Evolutionary conservation across 768 basidiomycete genomes (phyloP).

Genomic region (Suillus brevipes): DNA sequence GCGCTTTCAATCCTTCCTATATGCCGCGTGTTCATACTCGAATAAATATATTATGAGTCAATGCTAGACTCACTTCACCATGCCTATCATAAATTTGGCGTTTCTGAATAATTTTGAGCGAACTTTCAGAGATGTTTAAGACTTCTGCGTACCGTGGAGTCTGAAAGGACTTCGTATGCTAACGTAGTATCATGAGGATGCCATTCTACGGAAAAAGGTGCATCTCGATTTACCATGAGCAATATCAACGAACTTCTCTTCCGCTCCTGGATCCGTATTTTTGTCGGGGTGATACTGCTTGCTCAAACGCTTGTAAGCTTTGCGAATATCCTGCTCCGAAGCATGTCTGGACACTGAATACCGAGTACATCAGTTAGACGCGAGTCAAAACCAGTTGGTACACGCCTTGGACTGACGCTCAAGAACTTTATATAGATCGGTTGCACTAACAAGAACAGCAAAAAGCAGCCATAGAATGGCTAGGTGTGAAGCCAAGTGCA

Average conservation of each 20-base stretch:
- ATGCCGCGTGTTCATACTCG: conserved; percentile 10
- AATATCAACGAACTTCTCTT: conserved; percentile 87
- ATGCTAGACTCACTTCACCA: conserved; percentile 62
- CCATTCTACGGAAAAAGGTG: conserved; percentile 1
- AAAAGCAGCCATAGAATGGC: conserved; percentile 34
- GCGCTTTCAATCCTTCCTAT: conserved; percentile 88
- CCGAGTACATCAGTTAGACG: conserved; percentile 24
- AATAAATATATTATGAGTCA: conserved; percentile 11
- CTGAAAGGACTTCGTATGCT: conserved; percentile 97
- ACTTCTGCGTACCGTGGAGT: conserved; percentile 57
- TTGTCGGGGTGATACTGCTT: conserved; percentile 94
- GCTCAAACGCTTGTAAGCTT: conserved; percentile 88
- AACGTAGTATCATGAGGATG: conserved; percentile 5
- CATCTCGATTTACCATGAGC: conserved; percentile 64
- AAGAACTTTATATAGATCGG: conserved; percentile 80
- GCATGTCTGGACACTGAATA: conserved; percentile 67
- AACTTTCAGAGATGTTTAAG: not conserved
- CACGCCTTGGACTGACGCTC: conserved; percentile 63
- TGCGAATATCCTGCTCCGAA: conserved; percentile 85
- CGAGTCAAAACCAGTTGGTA: conserved; percentile 19
- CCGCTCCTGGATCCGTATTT: conserved; percentile 81
- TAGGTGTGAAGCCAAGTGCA: conserved; percentile 30
- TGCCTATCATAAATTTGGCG: conserved; percentile 91
- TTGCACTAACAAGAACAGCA: conserved; percentile 42
- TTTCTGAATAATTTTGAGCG: conserved; percentile 54